phyloP scores from a whole-genome alignment of 163 green algal genomes.

The Chlamydomonas reinhardtii region DNA sequence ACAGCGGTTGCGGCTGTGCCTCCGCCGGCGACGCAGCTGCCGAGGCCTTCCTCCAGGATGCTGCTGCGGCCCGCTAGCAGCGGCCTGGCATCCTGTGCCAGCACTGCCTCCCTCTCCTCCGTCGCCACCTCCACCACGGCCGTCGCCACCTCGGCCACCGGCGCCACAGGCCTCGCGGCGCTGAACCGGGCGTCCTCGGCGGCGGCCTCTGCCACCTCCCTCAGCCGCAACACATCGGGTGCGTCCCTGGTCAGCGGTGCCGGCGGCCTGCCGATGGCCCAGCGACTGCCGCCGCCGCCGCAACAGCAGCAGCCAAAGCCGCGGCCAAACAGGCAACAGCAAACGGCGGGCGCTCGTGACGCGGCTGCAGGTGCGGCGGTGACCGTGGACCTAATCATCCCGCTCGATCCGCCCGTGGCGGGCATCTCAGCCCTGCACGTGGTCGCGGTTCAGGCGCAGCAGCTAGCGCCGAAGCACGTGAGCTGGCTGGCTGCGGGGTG shows the following conservation, averaged over 20 bases:
- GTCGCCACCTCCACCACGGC: neutral
- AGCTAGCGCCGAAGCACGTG: neutral
- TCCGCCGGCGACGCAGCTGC: too few relatives aligned
- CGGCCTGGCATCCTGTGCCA: neutral
- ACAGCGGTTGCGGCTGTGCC: too few relatives aligned
- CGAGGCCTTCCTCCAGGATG: too few relatives aligned
- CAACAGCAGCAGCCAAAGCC: neutral
- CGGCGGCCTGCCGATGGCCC: too few relatives aligned
- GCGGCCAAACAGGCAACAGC: neutral
- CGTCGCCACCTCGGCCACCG: neutral
- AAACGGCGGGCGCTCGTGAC: neutral
- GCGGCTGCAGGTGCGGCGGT: neutral
- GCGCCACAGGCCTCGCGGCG: neutral
- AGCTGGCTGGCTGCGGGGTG: conserved; percentile 4
- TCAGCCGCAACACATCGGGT: neutral
- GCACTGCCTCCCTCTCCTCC: neutral
- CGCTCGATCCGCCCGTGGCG: conserved; percentile 9
- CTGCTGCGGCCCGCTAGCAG: too few relatives aligned
- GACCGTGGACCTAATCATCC: neutral
- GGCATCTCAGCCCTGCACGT: neutral
- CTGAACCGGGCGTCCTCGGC: neutral
- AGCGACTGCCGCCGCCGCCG: too few relatives aligned
- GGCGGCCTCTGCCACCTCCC: too few relatives aligned
- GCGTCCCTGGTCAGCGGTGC: too few relatives aligned
- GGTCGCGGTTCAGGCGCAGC: neutral